Base-by-base conservation (phyloP, 495 filamentous ascomycete species). In the Xylaria curta region DNA sequence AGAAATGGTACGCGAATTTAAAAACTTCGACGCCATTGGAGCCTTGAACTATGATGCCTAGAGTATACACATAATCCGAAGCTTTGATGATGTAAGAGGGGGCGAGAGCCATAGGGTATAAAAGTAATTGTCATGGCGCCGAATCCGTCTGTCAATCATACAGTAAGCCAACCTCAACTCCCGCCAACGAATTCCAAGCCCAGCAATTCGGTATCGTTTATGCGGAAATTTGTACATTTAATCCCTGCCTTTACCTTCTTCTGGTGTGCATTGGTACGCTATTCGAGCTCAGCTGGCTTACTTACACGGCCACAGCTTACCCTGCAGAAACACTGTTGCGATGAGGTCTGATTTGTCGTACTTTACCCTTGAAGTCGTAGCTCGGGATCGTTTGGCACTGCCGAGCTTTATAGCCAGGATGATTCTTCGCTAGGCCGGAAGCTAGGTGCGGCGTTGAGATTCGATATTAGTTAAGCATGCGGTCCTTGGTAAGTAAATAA, bases 101-200 rank as follows among this genome's bases (percentile, higher is more conserved):
- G 31, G 0, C 31, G 63, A 24, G 9, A 56, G 49, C 46, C n/a
- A 49, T n/a, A 21, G 4, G 19, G 49, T 51, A 24, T 9, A 15
- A 24, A 36, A 26, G 67, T 49, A 70, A 70, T 70, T 70, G 68
- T 70, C 68, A 70, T 63, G 56, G 38, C 51, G 21, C 63, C 42
- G 36, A 66, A 46, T 42, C 12, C 38, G 3, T 3, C n/a, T 40
- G 53, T 21, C 33, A 12, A 44, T 8, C n/a, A 44, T 46, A 68
- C 66, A 68, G 66, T 68, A 68, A 68, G 66, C 66, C 21, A 26
- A 31, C 40, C 24, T 49, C 62, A 65, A 26, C 40, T 63, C 28
- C 17, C 8, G 28, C 56, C 56, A 36, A 26, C 33, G 10, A 33
- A 38, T 21, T 60, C 17, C 4, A 56, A 15, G 31, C 33, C 28